Evolutionary conservation across 176 grass and related monocot genomes (phyloP), one percentile per base, ranked within the genome.

Genomic region (Saccharum officinarum): DNA sequence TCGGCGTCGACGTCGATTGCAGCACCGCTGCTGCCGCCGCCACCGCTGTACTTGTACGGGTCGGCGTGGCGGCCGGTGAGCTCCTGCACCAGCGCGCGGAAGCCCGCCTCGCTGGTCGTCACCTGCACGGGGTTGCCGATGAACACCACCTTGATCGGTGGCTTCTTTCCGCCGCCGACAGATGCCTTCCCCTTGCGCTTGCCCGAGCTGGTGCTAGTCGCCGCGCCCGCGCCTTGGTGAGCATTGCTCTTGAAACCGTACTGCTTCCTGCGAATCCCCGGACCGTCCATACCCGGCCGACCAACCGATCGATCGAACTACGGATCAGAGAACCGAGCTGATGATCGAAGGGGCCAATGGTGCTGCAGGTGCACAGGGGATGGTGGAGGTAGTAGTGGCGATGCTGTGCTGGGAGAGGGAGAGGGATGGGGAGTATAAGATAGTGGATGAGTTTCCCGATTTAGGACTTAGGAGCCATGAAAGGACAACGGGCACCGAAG

Each of bases 51-150:
- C 79, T 91, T 89, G 67, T 83, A 90, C 31, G 75, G 85, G 39
- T 94, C 88, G 44, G 91, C 81, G 82, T 97, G 34, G 40, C 89
- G 90, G 76, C 94, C 94, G 60, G 94, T 97, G 85, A 97, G 87
- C 85, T 92, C 88, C 86, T 97, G 92, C 75, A 97, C 94, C 42
- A 92, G 59, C 55, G 87, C 80, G n/a, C 92, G 92, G 86, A 97
- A 97, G 2, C 89, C 87, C 20, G 80, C 90, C 37, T 20, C 85
- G 59, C 76, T 92, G 63, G 94, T 88, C 3, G 82, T 90, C 46
- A 97, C 87, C 67, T 88, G 84, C 82, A 97, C 70, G 15, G 94
- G 94, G 85, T 97, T 97, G 69, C 83, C 83, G 86, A 97, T 94
- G 90, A 94, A 94, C 59, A 94, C 88, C 50, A 97, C 63, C 84